Evolutionary conservation across 2,329 filamentous ascomycete species (phyloP).

Genomic region (Zymoseptoria brevis): DNA sequence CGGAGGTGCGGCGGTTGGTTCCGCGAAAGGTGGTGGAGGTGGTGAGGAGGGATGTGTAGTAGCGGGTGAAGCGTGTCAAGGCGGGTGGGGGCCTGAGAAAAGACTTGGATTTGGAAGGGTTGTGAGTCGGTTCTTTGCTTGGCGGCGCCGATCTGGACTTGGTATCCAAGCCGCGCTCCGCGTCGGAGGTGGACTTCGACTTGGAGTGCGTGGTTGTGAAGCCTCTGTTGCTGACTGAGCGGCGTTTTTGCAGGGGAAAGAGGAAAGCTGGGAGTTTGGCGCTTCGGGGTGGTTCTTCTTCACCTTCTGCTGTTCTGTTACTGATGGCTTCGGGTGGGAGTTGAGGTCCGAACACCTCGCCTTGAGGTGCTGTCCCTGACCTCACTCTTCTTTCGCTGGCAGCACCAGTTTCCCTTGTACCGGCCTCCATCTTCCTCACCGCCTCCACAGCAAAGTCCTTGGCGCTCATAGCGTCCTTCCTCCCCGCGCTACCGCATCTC

Average conservation of each 20-base stretch:
- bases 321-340: not conserved
- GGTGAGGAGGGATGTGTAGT: conserved; percentile 40
- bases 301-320: not conserved
- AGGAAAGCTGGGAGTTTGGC: not conserved
- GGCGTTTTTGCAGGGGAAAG: conserved; percentile 9
- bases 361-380: not conserved
- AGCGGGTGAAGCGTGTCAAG: conserved; percentile 36
- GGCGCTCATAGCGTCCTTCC: not conserved
- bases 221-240: not conserved
- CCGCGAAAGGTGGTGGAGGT: conserved; percentile 34
- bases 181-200: no score
- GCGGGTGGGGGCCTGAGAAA: conserved; percentile 34
- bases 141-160: not conserved
- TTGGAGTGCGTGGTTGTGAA: no score
- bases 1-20: conserved; percentile 38
- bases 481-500: not conserved
- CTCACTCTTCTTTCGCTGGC: not conserved
- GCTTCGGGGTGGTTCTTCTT: not conserved
- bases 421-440: no score
- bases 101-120: conserved; percentile 12
- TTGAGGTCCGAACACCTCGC: not conserved
- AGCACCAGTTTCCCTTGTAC: not conserved
- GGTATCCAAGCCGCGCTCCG: not conserved
- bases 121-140: conserved; percentile 4
- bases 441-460: not conserved